Conservation (phyloP, 306 rosid species). For the Gastrolobium villosum region DNA sequence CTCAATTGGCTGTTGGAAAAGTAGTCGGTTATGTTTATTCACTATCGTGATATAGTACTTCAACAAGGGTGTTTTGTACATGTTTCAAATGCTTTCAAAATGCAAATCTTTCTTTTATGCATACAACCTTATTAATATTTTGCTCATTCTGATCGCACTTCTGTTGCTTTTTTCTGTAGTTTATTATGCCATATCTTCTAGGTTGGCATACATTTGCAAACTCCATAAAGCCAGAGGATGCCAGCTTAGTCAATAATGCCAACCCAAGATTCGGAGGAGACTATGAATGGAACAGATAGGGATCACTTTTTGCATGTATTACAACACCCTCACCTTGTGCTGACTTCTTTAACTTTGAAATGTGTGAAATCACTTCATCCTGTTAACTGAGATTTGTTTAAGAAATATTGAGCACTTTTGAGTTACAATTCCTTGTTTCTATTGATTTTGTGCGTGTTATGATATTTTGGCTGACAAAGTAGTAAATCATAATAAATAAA, state of each 20-base stretch:
- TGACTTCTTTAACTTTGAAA: slow-evolving; percentile 29
- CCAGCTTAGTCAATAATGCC: no score
- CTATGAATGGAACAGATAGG: slow-evolving; percentile 82
- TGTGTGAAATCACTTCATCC: slow-evolving; percentile 18
- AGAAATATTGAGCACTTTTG: slow-evolving; percentile 42
- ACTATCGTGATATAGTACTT: background rate
- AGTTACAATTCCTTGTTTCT: no score
- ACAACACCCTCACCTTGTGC: slow-evolving; percentile 1
- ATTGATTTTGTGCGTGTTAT: background rate
- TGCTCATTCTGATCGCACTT: no score
- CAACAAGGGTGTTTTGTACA: slow-evolving; percentile 5
- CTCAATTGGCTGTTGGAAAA: slow-evolving; percentile 12
- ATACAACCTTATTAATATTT: no score
- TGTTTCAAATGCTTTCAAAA: no score
- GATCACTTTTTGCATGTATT: slow-evolving; percentile 31
- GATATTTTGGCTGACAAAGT: background rate
- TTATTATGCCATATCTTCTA: no score
- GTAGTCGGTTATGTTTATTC: background rate
- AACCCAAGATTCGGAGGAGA: no score
- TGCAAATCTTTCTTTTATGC: background rate
- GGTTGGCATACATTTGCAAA: no score
- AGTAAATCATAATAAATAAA: background rate
- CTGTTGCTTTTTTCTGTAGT: no score
- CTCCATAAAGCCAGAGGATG: no score
- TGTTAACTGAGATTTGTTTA: slow-evolving; percentile 40